Evolutionary conservation across 352 stramenopile species (phyloP), one percentile per base, ranked within the genome.

Genomic region (Phytophthora hybrid): DNA sequence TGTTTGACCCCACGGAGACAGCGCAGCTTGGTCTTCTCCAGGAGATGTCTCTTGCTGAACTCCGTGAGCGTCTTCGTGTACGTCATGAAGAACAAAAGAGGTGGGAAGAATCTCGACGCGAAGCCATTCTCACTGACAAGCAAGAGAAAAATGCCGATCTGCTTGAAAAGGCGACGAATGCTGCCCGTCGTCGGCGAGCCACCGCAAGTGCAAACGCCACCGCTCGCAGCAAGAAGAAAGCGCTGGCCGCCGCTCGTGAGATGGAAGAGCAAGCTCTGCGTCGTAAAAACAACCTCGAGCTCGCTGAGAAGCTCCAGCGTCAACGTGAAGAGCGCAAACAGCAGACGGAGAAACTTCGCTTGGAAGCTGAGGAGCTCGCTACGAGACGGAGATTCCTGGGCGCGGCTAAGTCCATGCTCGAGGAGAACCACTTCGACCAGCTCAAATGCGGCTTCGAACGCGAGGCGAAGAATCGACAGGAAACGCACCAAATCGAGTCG

Each of bases 1-100:
- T 97, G 19, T 98, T 98, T 63, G 93, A 98, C 68, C 93, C 94
- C 0, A 97, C 94, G 3, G 88, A 96, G 71, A 97, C 83, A 14
- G 79, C 82, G 18, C 89, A 97, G 39, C 76, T 97, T 18, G 93
- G 93, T 0, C 54, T 98, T 5, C 80, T 98, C 11, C 88, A 98
- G 19, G 94, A 98, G 66, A 98, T 98, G 94, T 97, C 89, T 14
- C 79, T 98, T 5, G 76, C 91, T 0, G 94, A 98, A 59, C 79
- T 96, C 1, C 78, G 82, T 13, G 92, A 96, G 61, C 84, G 93
- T 1, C 74, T 98, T n/a, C 76, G 91, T 21, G 87, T 95, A 19
- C 93, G 91, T 52, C 82, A 96, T 71, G 71, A 79, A 4, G 74
- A 93, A 37, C 83, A 97, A 54, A 76, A 87, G 11, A 81, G 86